These are phyloP conservation scores for Curvularia verruculosa DNA, from an alignment of 2,329 filamentous ascomycete species.

Conservation along the genomic window DNA sequence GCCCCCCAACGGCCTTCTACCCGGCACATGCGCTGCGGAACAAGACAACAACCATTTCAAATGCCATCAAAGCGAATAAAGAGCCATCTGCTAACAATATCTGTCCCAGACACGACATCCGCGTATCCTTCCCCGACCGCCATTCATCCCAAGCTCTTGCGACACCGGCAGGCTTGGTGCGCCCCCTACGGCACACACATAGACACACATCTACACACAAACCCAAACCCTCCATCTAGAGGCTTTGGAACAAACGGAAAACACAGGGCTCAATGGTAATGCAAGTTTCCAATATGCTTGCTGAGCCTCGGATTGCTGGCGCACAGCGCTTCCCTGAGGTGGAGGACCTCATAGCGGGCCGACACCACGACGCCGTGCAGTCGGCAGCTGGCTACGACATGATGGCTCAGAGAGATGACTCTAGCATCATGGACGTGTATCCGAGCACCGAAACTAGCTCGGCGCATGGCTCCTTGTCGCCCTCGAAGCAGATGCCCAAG, in stretches of 20 bases:
- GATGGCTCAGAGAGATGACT: conserved; percentile 36
- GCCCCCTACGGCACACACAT: conserved; percentile 32
- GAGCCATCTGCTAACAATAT: conserved; percentile 30
- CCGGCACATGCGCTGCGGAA: conserved; percentile 24
- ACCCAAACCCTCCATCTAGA: conserved; percentile 28
- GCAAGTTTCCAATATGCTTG: conserved; percentile 42
- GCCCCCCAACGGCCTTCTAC: conserved; percentile 28
- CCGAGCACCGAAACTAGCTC: conserved; percentile 44
- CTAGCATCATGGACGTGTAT: conserved; percentile 43
- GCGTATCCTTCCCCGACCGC: conserved; percentile 39
- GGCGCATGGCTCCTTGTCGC: conserved; percentile 45
- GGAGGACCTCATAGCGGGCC: conserved; percentile 37
- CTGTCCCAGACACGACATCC: conserved; percentile 28
- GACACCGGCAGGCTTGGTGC: conserved; percentile 50
- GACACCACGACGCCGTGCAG: conserved; percentile 37
- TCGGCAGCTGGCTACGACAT: conserved; percentile 35
- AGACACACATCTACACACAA: conserved; percentile 11
- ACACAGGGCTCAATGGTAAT: conserved; percentile 27
- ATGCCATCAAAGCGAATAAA: conserved; percentile 27
- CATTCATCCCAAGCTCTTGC: conserved; percentile 44
- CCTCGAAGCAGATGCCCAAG: conserved; percentile 45
- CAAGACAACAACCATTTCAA: conserved; percentile 27
- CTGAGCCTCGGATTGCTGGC: conserved; percentile 33
- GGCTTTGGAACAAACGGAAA: conserved; percentile 16
- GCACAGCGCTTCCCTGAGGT: conserved; percentile 34